Evolutionary conservation across 2,329 filamentous ascomycete genomes (phyloP), one percentile per base, ranked within the genome.

Genomic region (Colletotrichum zoysiae): DNA sequence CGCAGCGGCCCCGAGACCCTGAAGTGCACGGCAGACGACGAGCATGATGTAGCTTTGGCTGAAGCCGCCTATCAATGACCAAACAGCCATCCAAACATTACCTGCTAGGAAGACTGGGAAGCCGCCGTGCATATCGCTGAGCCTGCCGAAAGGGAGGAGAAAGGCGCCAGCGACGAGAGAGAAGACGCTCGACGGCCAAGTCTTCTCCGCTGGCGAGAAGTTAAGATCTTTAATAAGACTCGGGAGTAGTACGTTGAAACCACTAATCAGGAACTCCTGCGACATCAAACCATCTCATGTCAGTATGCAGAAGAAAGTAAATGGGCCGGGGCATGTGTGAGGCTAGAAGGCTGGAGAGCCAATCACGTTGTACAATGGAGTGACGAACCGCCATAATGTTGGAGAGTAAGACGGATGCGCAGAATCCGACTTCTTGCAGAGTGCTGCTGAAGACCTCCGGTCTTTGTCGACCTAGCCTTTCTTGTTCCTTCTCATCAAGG

Each of bases 181-280:
- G 53, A 65, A 65, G n/a, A 40, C 53, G 53, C 51, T 65, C 14
- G 63, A 53, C 23, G 63, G 63, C 63, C 63, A 65, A 1, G 56
- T 53, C 33, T 53, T 50, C 4, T 8, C 53, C 33, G 42, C 63
- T 0, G 46, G 63, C 30, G 42, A 57, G 18, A 65, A 58, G 14
- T 50, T 12, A 20, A 65, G 63, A 2, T 65, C 63, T 30, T 12
- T 58, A 51, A 58, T 58, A 11, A 65, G 63, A 26, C 26, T 65
- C 12, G 63, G 63, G 14, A 65, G 63, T 0, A 65, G 30, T 18
- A 58, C 30, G 16, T 53, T 58, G 53, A 65, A 65, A 40, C 63
- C 53, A 11, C 26, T 53, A 23, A 53, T 53, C 12, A 33, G 50
- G 26, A 53, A 53, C 26, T 53, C 50, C 50, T 33, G 3, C 5